Conservation (phyloP, 768 basidiomycete species). For the Cubamyces sp. region DNA sequence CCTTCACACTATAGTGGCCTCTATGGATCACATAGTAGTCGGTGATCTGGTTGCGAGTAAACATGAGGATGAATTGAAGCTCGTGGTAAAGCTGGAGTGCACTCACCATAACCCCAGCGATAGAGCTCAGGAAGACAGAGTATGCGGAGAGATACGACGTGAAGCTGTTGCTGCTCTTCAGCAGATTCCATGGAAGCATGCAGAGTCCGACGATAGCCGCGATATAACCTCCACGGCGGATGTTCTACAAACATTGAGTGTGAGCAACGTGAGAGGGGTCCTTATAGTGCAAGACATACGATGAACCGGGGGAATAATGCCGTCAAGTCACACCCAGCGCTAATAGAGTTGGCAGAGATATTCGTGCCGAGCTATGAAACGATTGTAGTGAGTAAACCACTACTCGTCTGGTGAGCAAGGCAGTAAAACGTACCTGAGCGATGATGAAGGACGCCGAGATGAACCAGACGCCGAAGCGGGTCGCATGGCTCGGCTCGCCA, state of each 20-base stretch:
- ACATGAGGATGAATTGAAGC: not conserved
- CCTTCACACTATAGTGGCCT: slow-evolving; percentile 70
- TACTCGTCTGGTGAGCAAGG: not conserved
- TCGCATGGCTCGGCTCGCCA: slow-evolving; percentile 60
- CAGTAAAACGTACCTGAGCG: slow-evolving; percentile 53
- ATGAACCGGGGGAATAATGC: slow-evolving; percentile 78
- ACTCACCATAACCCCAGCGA: slow-evolving; percentile 78
- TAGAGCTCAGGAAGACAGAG: slow-evolving; percentile 79
- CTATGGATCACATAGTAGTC: slow-evolving; percentile 78
- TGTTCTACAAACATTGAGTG: slow-evolving; percentile 51
- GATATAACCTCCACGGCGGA: slow-evolving; percentile 82
- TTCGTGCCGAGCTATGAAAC: slow-evolving; percentile 55
- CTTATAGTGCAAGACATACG: slow-evolving; percentile 41
- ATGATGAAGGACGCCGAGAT: slow-evolving; percentile 80
- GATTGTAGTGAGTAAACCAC: slow-evolving; percentile 9
- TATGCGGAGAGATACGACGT: slow-evolving; percentile 84
- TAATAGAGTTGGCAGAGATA: slow-evolving; percentile 82
- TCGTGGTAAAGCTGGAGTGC: not conserved
- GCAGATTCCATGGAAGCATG: slow-evolving; percentile 79
- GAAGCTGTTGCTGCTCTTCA: slow-evolving; percentile 74
- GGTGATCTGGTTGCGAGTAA: slow-evolving; percentile 52
- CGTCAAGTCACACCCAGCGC: slow-evolving; percentile 83
- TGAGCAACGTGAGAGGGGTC: not conserved
- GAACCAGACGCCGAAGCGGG: slow-evolving; percentile 79
- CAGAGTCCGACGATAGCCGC: slow-evolving; percentile 77